Conservation (phyloP, 495 filamentous ascomycete species). For the Trichoderma gamsii region DNA sequence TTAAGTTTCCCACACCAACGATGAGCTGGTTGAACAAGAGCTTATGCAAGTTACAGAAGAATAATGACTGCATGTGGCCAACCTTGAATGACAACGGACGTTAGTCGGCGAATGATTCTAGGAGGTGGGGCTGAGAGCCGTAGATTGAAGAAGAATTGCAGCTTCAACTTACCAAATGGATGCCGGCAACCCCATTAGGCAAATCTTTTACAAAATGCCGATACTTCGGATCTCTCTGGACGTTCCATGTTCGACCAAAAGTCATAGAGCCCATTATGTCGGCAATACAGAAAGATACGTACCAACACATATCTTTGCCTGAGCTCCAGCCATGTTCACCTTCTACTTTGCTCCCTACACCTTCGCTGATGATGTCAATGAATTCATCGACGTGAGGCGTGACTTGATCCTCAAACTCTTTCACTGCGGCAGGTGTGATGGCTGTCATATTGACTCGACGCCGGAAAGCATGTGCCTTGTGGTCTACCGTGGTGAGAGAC, state of each 20-base stretch:
- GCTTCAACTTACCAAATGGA: neutral
- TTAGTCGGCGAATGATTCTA: neutral
- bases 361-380: neutral
- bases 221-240: neutral
- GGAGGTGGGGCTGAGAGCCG: neutral
- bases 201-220: slow-evolving; percentile 1
- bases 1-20: neutral
- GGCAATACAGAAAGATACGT: neutral
- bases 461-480: neutral
- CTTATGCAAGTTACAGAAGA: slow-evolving; percentile 3
- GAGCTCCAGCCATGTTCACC: neutral
- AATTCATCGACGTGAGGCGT: slow-evolving; percentile 1
- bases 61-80: neutral
- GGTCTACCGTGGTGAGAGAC: neutral
- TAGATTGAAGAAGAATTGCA: neutral
- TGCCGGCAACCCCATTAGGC: slow-evolving; percentile 5
- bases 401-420: neutral
- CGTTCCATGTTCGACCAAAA: slow-evolving; percentile 4
- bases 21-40: neutral
- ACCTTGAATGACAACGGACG: neutral
- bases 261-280: slow-evolving; percentile 4
- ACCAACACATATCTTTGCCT: neutral
- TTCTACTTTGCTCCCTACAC: neutral
- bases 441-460: neutral
- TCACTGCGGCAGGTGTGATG: neutral